Percentiles rank a stretch among this genome's conserved stretches.
Conservation (phyloP, 352 stramenopile species). For the Pythium periplocum region DNA sequence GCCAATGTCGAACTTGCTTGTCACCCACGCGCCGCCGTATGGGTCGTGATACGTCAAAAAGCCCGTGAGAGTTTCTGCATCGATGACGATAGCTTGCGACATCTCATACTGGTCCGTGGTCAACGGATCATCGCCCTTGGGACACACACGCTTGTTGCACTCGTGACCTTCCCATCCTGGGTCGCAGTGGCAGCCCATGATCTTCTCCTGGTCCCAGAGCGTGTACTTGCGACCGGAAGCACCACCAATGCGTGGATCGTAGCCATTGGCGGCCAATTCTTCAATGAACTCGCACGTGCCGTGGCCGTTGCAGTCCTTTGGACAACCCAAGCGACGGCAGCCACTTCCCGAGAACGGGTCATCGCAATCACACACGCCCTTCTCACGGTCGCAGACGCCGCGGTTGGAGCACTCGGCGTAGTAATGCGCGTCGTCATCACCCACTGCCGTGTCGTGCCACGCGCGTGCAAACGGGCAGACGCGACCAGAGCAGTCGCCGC, state of each 20-base stretch:
- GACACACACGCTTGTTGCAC: conserved; percentile 73
- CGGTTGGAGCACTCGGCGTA: conserved; percentile 66
- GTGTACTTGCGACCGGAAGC: conserved; percentile 21
- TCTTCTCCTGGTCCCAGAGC: conserved; percentile 77
- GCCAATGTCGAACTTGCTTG: conserved; percentile 29
- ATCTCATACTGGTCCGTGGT: conserved; percentile 53
- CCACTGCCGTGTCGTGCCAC: conserved; percentile 40
- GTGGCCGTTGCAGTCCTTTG: conserved; percentile 41
- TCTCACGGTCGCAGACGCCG: conserved; percentile 68
- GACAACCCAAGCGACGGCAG: conserved; percentile 44
- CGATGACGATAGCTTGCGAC: conserved; percentile 31
- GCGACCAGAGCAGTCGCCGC: conserved; percentile 37
- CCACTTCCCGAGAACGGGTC: conserved; percentile 56
- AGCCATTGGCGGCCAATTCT: conserved; percentile 35
- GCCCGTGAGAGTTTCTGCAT: conserved; percentile 1
- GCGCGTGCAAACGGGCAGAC: conserved; percentile 36
- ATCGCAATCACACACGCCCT: conserved; percentile 63
- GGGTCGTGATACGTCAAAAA: conserved; percentile 73
- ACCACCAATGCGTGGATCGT: conserved; percentile 37
- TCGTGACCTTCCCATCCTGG: conserved; percentile 42
- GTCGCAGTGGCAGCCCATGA: conserved; percentile 59
- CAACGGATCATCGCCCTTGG: conserved; percentile 78
- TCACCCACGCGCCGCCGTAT: conserved; percentile 66
- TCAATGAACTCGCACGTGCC: conserved; percentile 50
- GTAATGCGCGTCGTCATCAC: conserved; percentile 54